These are phyloP conservation scores for Sistotremastrum suecicum DNA, from an alignment of 768 basidiomycete genomes.

Conservation along the genomic window DNA sequence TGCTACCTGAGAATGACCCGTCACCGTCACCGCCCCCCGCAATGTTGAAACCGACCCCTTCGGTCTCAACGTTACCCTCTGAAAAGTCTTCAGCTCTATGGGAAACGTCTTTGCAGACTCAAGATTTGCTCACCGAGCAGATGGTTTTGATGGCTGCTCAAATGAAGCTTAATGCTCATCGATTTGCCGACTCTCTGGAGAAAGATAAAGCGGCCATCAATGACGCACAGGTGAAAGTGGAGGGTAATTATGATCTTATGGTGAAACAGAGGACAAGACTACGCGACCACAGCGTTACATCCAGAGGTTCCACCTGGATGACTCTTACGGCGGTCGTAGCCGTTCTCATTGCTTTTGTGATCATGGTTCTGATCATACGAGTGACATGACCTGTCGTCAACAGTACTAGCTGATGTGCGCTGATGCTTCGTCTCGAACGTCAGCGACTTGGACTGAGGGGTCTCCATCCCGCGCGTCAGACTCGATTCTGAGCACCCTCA, in stretches of 20 bases:
- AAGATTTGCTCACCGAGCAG: conserved; percentile 61
- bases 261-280: conserved; percentile 41
- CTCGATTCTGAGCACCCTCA: too few relatives aligned
- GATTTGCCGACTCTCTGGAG: conserved; percentile 59
- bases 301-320: conserved; percentile 60
- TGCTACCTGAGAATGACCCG: too few relatives aligned
- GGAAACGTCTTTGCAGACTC: conserved; percentile 12
- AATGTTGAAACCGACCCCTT: too few relatives aligned
- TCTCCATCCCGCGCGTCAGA: too few relatives aligned
- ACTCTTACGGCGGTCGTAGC: conserved; percentile 46
- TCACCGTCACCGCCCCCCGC: too few relatives aligned
- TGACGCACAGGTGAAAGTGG: conserved; percentile 55
- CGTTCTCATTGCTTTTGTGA: conserved; percentile 52
- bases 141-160: conserved; percentile 79
- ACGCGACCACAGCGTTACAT: conserved; percentile 47
- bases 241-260: conserved; percentile 59
- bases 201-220: conserved; percentile 65
- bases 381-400: too few relatives aligned
- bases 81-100: too few relatives aligned
- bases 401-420: too few relatives aligned
- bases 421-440: too few relatives aligned
- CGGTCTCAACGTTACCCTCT: too few relatives aligned
- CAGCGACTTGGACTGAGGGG: too few relatives aligned
- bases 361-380: too few relatives aligned
- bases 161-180: conserved; percentile 68